Base-by-base conservation (phyloP, 2,329 filamentous ascomycete genomes). In the Cladorrhinum sp. region DNA sequence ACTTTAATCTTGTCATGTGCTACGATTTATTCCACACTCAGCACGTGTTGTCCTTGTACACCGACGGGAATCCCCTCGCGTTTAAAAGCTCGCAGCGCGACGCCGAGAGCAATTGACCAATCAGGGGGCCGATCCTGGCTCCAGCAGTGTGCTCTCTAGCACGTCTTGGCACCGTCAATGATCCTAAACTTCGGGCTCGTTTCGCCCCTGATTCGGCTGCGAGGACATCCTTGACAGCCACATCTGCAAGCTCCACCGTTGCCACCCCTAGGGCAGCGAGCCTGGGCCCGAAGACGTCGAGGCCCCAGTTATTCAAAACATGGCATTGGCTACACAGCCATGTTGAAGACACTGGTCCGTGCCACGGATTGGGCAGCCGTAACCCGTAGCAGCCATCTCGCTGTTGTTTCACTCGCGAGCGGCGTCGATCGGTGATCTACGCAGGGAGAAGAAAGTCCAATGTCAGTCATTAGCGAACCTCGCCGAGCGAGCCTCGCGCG, bases 31-130 rank as follows among this genome's bases (percentile, higher is more conserved):
- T 45, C 36, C 18, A 45, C 41, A 22, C 16, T 41, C 36, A 41
- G 41, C 53, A 59, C 25, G 18, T 61, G 57, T n/a, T 20, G 22
- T 48, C 32, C 52, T 50, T 20, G 7, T 50, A 20, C 13, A 29
- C 53, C 3, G 6, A 20, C 48, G 32, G n/a, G 23, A 55, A 45
- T 41, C 22, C 16, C 27, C 55, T 65, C 63, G 63, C 63, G 63
- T 49, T 65, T 65, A 59, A n/a, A n/a, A 45, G 13, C 41, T 49
- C 57, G 61, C 55, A 55, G 53, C 63, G 63, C 60, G 59, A 57
- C 27, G 63, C 61, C 61, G 61, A 63, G 54, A 8, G 29, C 2
- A 49, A 32, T 41, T 23, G 41, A 25, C 61, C 61, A 65, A 65
- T 58, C 61, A 62, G 48, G 45, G 1, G 24, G 22, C 55, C 38